phyloP scores from a whole-genome alignment of 305 asterid species.

The Fraxinus ornus region DNA sequence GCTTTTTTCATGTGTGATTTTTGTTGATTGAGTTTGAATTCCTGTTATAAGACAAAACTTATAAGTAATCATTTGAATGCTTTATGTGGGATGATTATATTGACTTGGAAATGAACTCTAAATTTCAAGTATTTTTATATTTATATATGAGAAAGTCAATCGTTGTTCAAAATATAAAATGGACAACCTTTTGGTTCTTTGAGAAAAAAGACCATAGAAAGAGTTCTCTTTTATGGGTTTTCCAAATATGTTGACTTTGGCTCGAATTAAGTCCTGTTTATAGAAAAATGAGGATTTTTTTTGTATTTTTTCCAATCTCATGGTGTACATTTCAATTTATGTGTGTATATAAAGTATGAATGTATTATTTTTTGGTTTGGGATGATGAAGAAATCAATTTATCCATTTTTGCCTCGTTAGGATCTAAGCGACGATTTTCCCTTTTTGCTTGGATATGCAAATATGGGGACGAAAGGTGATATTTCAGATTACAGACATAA shows the following conservation, averaged over 20 bases:
- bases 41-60: neutral
- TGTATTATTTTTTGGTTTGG: neutral
- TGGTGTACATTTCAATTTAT: neutral
- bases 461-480: conserved; percentile 46
- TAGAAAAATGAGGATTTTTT: neutral
- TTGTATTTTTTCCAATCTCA: neutral
- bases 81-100: neutral
- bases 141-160: neutral
- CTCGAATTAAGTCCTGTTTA: neutral
- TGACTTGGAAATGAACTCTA: neutral
- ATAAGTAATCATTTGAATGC: neutral
- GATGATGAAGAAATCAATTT: conserved; percentile 11
- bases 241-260: neutral
- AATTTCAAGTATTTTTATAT: conserved; percentile 1
- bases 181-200: neutral
- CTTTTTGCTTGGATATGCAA: conserved; percentile 33
- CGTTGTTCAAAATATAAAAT: neutral
- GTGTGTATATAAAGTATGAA: neutral
- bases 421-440: conserved; percentile 17
- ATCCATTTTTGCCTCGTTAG: conserved; percentile 22
- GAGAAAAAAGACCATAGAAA: neutral
- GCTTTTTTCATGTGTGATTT: neutral
- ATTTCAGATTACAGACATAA: conserved; percentile 57
- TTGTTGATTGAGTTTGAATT: conserved; percentile 10
- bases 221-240: neutral